phyloP scores from a whole-genome alignment of 345 rosid species.

The Murraya koenigii region DNA sequence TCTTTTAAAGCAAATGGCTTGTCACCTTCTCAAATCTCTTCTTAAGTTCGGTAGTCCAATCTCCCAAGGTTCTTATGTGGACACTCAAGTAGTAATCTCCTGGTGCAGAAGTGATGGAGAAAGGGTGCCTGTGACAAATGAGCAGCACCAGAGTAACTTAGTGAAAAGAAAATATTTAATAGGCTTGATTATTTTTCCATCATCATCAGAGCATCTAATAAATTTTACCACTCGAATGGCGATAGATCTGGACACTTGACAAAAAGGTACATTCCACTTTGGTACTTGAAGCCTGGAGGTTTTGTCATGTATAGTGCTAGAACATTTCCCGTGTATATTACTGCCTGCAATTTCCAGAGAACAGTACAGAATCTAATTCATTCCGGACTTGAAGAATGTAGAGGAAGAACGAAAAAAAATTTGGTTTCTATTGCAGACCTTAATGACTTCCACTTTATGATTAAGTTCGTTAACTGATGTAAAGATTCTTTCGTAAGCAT shows the following conservation, averaged over 20 bases:
- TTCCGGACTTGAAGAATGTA: background rate
- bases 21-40: constrained; percentile 61
- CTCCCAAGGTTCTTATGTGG: constrained; percentile 88
- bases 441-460: constrained; percentile 65
- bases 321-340: constrained; percentile 85
- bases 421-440: constrained; percentile 39
- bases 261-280: constrained; percentile 95
- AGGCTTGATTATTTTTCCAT: background rate
- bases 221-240: constrained; percentile 70
- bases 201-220: background rate
- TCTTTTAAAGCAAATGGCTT: background rate
- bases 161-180: background rate
- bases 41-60: constrained; percentile 85
- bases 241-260: constrained; percentile 86
- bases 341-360: constrained; percentile 52
- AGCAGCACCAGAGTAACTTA: background rate
- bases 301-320: constrained; percentile 81
- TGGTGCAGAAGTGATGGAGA: constrained; percentile 94
- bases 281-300: constrained; percentile 78
- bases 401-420: background rate
- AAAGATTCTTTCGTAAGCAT: constrained; percentile 57
- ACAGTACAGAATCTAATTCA: background rate
- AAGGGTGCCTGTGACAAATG: constrained; percentile 71
- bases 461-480: constrained; percentile 48
- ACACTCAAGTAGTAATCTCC: constrained; percentile 82